Percentiles rank a stretch among this genome's conserved stretches.
phyloP scores from a whole-genome alignment of 2,329 filamentous ascomycete genomes.

The Xylariaceae sp. region DNA sequence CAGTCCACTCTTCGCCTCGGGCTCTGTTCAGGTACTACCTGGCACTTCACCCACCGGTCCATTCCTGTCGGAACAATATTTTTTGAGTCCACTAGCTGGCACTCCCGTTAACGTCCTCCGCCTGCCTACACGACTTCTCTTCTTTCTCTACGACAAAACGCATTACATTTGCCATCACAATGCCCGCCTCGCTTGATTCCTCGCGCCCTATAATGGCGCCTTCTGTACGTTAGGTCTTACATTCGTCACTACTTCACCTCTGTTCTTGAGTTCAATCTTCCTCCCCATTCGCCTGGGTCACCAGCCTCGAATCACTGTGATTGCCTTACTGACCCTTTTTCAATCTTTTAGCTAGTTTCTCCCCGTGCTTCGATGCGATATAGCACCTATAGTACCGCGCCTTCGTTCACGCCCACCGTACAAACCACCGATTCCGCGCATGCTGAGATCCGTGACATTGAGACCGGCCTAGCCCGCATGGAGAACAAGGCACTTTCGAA shows the following conservation, averaged over 20 bases:
- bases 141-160: too few relatives aligned
- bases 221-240: slow-evolving; percentile 55
- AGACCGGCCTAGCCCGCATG: slow-evolving; percentile 77
- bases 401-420: slow-evolving; percentile 55
- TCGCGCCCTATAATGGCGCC: slow-evolving; percentile 60
- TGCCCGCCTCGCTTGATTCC: slow-evolving; percentile 58
- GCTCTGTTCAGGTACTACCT: too few relatives aligned
- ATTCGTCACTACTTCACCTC: too few relatives aligned
- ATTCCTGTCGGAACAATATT: too few relatives aligned
- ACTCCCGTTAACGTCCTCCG: too few relatives aligned
- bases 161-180: slow-evolving; percentile 26
- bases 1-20: too few relatives aligned
- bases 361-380: slow-evolving; percentile 52
- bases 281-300: not conserved
- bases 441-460: slow-evolving; percentile 64
- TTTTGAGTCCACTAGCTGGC: too few relatives aligned
- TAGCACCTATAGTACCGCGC: slow-evolving; percentile 57
- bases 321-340: slow-evolving; percentile 2
- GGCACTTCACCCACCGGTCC: too few relatives aligned
- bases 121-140: too few relatives aligned
- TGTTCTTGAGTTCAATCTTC: slow-evolving; percentile 3
- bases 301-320: slow-evolving; percentile 5
- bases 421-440: slow-evolving; percentile 50
- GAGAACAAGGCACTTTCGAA: slow-evolving; percentile 81
- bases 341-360: slow-evolving; percentile 25